These are phyloP conservation scores for Cylindrodendrum hubeiense DNA, from an alignment of 2,329 filamentous ascomycete genomes.

Conservation along the genomic window DNA sequence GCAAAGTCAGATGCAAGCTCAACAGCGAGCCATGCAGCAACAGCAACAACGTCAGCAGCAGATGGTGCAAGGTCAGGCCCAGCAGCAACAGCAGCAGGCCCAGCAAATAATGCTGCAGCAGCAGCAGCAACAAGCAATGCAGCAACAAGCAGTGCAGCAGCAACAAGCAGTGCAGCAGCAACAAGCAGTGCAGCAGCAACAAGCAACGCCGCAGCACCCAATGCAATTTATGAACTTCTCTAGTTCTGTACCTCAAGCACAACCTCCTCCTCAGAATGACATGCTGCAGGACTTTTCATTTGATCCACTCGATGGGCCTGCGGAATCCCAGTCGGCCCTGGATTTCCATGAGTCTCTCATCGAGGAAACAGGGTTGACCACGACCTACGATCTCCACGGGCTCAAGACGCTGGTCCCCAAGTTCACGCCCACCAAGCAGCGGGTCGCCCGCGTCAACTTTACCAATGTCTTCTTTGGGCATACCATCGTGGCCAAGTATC, in stretches of 20 bases:
- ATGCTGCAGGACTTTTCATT: neutral
- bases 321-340: conserved; percentile 45
- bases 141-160: conserved; percentile 6
- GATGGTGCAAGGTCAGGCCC: no score
- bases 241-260: neutral
- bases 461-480: conserved; percentile 65
- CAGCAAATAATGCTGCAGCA: conserved; percentile 16
- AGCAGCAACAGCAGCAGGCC: conserved; percentile 7
- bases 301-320: conserved; percentile 40
- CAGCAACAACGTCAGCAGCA: conserved; percentile 17
- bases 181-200: neutral
- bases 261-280: neutral
- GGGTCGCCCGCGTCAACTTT: conserved; percentile 68
- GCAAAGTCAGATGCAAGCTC: neutral
- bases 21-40: neutral
- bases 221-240: neutral
- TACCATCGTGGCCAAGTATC: conserved; percentile 71
- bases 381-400: conserved; percentile 71
- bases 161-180: neutral
- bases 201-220: neutral
- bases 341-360: conserved; percentile 62
- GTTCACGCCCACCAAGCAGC: conserved; percentile 66
- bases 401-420: conserved; percentile 67
- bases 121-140: conserved; percentile 13
- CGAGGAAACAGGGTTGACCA: conserved; percentile 71